Evolutionary conservation across 163 green algal genomes (phyloP).

Genomic region (Chlorella variabilis): DNA sequence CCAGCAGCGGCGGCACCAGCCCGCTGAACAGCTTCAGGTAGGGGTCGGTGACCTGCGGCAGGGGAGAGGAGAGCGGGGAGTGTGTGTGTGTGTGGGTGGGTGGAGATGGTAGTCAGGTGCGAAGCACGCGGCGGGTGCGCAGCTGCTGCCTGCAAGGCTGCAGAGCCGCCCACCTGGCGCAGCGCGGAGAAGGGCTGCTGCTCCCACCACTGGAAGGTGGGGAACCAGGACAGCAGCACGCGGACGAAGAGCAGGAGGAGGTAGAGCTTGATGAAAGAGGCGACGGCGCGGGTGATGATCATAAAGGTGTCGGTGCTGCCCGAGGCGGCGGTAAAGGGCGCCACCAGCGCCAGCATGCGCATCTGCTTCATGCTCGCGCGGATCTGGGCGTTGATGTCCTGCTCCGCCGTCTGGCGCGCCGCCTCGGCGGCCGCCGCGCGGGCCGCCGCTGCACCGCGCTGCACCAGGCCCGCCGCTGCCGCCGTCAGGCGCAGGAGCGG

Average conservation of each 20-base stretch:
- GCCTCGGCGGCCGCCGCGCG: neutral
- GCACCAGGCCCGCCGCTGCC: constrained; percentile 3
- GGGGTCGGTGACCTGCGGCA: constrained; percentile 91
- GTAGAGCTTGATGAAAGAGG: constrained; percentile 87
- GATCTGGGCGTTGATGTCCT: constrained; percentile 49
- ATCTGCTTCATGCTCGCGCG: constrained; percentile 37
- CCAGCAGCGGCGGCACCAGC: constrained; percentile 94
- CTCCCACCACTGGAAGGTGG: constrained; percentile 94
- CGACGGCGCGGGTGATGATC: constrained; percentile 65
- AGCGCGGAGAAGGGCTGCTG: constrained; percentile 93
- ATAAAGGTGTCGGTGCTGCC: constrained; percentile 48
- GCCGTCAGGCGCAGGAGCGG: constrained; percentile 11
- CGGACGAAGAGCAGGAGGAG: constrained; percentile 95
- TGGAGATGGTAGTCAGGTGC: too few species aligned
- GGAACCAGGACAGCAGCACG: constrained; percentile 98
- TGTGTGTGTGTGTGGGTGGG: neutral
- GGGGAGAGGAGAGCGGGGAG: too few species aligned
- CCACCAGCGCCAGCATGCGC: constrained; percentile 51
- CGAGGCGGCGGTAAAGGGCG: constrained; percentile 56
- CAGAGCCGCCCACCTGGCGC: constrained; percentile 73
- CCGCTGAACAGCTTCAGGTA: constrained; percentile 98
- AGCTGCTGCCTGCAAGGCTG: too few species aligned
- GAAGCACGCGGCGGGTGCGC: too few species aligned
- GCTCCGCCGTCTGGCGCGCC: constrained; percentile 2
- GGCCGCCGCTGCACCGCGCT: neutral